These are phyloP conservation scores for Diaporthe sp. DNA, from an alignment of 2,329 filamentous ascomycete species.

Conservation along the genomic window DNA sequence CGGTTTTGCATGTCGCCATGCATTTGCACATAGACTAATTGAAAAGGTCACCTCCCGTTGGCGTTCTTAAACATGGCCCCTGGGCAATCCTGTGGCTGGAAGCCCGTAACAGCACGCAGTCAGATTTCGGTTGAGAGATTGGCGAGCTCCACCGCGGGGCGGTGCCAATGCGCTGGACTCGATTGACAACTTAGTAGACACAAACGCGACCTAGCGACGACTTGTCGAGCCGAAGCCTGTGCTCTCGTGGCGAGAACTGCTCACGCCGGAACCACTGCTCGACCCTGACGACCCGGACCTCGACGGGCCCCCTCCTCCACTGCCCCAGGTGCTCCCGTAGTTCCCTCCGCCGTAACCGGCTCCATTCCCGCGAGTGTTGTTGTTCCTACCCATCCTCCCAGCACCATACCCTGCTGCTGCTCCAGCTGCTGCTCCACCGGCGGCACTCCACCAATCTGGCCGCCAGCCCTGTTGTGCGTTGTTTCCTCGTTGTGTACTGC, in stretches of 20 bases:
- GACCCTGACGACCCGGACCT: slow-evolving; percentile 52
- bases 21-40: slow-evolving; percentile 42
- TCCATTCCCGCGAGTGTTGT: slow-evolving; percentile 45
- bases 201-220: slow-evolving; percentile 58
- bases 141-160: background rate
- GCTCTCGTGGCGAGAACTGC: slow-evolving; percentile 69
- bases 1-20: slow-evolving; percentile 23
- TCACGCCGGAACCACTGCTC: slow-evolving; percentile 51
- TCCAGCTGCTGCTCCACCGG: slow-evolving; percentile 65
- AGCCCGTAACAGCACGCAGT: background rate
- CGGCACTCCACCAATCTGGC: slow-evolving; percentile 82
- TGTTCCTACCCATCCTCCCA: slow-evolving; percentile 62
- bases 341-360: slow-evolving; percentile 30
- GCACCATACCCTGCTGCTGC: slow-evolving; percentile 78
- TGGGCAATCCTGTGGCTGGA: background rate
- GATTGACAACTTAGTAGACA: background rate
- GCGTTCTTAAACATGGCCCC: background rate
- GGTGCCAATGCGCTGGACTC: background rate
- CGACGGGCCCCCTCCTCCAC: slow-evolving; percentile 51
- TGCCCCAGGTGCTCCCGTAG: slow-evolving; percentile 52
- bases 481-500: slow-evolving; percentile 44
- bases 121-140: background rate
- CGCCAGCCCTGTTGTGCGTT: slow-evolving; percentile 67
- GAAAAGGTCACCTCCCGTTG: slow-evolving; percentile 6
- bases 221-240: slow-evolving; percentile 81